phyloP scores from a whole-genome alignment of 202 grass and related monocot species.

The Miscanthus sacchariflorus region DNA sequence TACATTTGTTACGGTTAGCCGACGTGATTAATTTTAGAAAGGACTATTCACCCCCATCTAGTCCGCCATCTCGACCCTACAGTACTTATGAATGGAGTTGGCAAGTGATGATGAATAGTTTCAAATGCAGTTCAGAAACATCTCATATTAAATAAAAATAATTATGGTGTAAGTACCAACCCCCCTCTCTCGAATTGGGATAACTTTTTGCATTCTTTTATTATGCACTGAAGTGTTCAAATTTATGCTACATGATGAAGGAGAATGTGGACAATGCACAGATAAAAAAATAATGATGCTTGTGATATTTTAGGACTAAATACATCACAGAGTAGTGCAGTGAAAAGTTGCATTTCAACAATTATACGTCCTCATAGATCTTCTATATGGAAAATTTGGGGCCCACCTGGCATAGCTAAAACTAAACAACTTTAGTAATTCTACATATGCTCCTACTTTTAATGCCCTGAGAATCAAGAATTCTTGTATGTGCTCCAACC shows the following conservation, averaged over 20 bases:
- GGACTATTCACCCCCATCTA: too few relatives aligned
- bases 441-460: background rate
- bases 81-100: background rate
- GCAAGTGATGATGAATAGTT: too few relatives aligned
- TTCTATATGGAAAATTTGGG: background rate
- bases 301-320: too few relatives aligned
- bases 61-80: too few relatives aligned
- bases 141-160: background rate
- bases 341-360: background rate
- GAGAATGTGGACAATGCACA: too few relatives aligned
- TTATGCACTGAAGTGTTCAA: too few relatives aligned
- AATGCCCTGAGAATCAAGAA: background rate
- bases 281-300: too few relatives aligned
- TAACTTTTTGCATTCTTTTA: too few relatives aligned
- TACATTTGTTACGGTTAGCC: too few relatives aligned
- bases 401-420: background rate
- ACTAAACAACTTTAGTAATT: conserved; percentile 9
- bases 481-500: conserved; percentile 20
- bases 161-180: background rate
- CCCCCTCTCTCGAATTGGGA: too few relatives aligned
- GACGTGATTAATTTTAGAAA: too few relatives aligned
- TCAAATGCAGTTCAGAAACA: background rate
- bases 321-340: background rate
- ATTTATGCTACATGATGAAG: too few relatives aligned
- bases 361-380: background rate